These are phyloP conservation scores for Fraxinus excelsior DNA, from an alignment of 257 asterid genomes.

Conservation along the genomic window DNA sequence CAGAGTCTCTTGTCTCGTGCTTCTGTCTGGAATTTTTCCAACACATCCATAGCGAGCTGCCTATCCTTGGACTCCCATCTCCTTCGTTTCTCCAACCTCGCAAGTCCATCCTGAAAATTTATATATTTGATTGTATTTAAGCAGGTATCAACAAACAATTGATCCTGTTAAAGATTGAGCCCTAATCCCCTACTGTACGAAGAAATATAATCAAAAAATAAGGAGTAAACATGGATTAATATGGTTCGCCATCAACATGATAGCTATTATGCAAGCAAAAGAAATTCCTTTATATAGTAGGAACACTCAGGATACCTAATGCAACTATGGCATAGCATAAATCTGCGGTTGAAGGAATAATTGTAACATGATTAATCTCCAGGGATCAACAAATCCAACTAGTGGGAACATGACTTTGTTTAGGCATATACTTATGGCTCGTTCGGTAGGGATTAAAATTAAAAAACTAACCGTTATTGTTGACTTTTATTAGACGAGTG, in stretches of 20 bases:
- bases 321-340: not conserved
- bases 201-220: not conserved
- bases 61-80: slow-evolving; percentile 70
- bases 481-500: no score
- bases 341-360: not conserved
- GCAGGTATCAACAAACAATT: not conserved
- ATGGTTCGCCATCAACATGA: not conserved
- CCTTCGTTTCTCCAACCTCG: slow-evolving; percentile 88
- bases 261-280: not conserved
- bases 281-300: not conserved
- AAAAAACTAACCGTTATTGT: no score
- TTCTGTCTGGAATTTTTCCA: slow-evolving; percentile 76
- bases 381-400: not conserved
- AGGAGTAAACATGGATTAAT: not conserved
- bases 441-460: no score
- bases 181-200: no score
- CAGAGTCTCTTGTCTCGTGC: slow-evolving; percentile 70
- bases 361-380: not conserved
- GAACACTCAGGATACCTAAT: not conserved
- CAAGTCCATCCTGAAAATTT: slow-evolving; percentile 82
- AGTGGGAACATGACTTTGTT: not conserved
- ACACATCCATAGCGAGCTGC: slow-evolving; percentile 63
- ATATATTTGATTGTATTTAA: not conserved
- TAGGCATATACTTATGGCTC: no score
- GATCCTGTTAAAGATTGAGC: not conserved